Evolutionary conservation across 768 basidiomycete species (phyloP), one percentile per base, ranked within the genome.

Genomic region (Collybiopsis confluens): DNA sequence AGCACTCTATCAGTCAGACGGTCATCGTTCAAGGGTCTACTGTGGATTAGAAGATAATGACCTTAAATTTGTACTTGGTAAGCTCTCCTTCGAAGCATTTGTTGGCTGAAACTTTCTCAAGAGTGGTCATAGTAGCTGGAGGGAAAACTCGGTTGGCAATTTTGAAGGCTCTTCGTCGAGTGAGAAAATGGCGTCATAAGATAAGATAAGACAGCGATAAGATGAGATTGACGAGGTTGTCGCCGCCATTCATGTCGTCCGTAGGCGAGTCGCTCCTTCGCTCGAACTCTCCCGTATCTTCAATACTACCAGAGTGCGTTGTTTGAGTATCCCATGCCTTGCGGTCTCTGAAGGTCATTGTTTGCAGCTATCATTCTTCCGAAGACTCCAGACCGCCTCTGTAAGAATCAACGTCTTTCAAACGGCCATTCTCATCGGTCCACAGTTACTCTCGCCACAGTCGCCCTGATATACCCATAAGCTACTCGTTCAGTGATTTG

Each of bases 61-160:
- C 91, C 76, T 83, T 87, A 75, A 88, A 90, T 70, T 83, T 89
- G 76, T 92, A 98, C 68, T 98, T 98, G 56, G 73, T 78, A 54
- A 98, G 66, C 52, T 81, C 79, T 21, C 96, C 97, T 54, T 80
- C 86, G 57, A 88, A 96, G 10, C 83, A 77, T 68, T 87, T 87
- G 79, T 83, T 92, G 9, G 81, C 75, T 1, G 90, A 88, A 16
- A 93, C 57, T 65, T 84, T 81, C 60, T 89, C 81, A 59, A 94
- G 80, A 30, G 63, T 61, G 15, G 51, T 43, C 54, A 69, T 66
- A 24, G 54, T 58, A 5, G 65, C 69, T 63, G 59, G 46, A 24
- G 65, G 70, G 35, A 50, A 59, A 11, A 33, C 6, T 13, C 13
- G 30, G 64, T 21, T n/a, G 21, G 45, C 33, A 23, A n/a, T 20